These are phyloP conservation scores for Talaromyces wortmannii DNA, from an alignment of 495 filamentous ascomycete genomes.

Conservation along the genomic window DNA sequence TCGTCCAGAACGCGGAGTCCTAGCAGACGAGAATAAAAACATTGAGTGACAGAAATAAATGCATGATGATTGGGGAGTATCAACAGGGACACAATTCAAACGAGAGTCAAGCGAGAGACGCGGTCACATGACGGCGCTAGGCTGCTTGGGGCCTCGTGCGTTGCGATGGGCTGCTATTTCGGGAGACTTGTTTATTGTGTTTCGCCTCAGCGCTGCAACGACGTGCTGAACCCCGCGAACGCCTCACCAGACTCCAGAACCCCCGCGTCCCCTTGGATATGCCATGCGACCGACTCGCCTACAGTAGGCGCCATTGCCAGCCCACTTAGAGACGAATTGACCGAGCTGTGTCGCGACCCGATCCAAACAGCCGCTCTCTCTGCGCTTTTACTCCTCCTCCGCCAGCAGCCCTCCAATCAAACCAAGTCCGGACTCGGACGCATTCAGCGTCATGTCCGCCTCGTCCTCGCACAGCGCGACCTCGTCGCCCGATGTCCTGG, in stretches of 20 bases:
- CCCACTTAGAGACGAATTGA: slow-evolving; percentile 6
- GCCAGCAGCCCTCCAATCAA: too few relatives aligned
- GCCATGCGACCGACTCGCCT: not conserved
- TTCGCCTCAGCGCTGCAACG: not conserved
- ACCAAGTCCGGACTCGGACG: not conserved
- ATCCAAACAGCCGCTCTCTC: not conserved
- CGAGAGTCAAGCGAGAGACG: too few relatives aligned
- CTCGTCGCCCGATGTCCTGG: slow-evolving; percentile 42
- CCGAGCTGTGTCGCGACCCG: not conserved
- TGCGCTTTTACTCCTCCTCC: not conserved
- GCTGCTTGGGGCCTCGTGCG: not conserved
- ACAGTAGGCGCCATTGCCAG: slow-evolving; percentile 6
- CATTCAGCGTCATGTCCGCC: slow-evolving; percentile 9
- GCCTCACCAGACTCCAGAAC: not conserved
- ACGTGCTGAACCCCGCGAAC: too few relatives aligned
- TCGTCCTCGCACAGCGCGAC: slow-evolving; percentile 30
- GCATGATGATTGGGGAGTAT: too few relatives aligned
- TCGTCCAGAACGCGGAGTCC: too few relatives aligned
- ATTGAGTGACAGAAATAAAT: too few relatives aligned
- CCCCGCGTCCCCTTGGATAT: not conserved
- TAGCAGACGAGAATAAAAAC: too few relatives aligned
- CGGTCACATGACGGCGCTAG: not conserved
- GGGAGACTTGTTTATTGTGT: slow-evolving; percentile 6
- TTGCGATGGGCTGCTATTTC: not conserved
- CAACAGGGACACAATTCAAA: too few relatives aligned